Conservation (phyloP, 306 rosid species). For the Pterocarpus macrocarpus region DNA sequence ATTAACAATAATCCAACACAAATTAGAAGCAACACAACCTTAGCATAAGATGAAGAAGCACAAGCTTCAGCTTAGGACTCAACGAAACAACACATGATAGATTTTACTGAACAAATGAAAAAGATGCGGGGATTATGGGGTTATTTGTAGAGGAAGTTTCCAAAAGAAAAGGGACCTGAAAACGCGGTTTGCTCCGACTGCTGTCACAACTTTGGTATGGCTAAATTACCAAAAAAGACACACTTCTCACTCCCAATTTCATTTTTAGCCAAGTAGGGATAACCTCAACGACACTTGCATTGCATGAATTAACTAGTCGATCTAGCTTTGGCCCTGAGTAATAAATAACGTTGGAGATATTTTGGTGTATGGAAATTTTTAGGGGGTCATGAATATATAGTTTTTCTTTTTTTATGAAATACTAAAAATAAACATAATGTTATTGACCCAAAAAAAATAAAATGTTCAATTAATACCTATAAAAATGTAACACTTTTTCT, state of each 20-base stretch:
- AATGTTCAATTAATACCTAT: too few species aligned
- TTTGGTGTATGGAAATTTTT: too few species aligned
- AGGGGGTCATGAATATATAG: too few species aligned
- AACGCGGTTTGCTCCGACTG: background rate
- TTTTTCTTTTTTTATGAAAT: too few species aligned
- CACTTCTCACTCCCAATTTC: background rate
- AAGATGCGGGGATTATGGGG: background rate
- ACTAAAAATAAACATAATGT: too few species aligned
- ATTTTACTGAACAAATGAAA: background rate
- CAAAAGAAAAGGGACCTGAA: background rate
- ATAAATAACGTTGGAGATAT: too few species aligned
- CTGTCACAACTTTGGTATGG: background rate
- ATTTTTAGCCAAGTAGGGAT: background rate
- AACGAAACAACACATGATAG: background rate
- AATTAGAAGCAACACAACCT: slow-evolving; percentile 28
- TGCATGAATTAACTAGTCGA: too few species aligned
- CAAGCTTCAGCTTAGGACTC: slow-evolving; percentile 14
- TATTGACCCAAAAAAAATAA: too few species aligned
- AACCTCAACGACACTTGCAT: too few species aligned
- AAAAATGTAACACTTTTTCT: too few species aligned
- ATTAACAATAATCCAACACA: background rate
- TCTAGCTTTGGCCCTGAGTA: too few species aligned
- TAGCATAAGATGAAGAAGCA: background rate
- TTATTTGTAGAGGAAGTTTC: slow-evolving; percentile 46
- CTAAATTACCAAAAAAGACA: background rate